Percentiles rank a stretch among this genome's conserved stretches.
phyloP scores from a whole-genome alignment of 441 rosid species.

The Arabidopsis hybrid region DNA sequence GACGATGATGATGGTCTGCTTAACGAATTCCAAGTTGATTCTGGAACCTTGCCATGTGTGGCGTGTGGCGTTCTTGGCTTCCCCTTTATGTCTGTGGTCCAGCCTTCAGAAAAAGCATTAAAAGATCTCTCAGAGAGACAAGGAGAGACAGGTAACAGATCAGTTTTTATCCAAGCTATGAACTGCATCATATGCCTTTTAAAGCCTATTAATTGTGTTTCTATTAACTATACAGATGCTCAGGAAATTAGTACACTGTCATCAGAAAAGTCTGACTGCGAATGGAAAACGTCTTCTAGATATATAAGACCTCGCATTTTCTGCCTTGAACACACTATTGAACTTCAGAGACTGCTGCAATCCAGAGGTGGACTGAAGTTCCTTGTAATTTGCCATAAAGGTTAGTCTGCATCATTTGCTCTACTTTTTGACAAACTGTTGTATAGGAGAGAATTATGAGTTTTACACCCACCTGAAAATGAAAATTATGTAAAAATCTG shows the following conservation, averaged over 20 bases:
- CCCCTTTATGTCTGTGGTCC: conserved; percentile 95
- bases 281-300: conserved; percentile 66
- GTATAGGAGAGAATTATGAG: conserved; percentile 3
- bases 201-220: conserved; percentile 29
- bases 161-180: conserved; percentile 5
- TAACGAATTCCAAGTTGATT: conserved; percentile 92
- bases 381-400: conserved; percentile 95
- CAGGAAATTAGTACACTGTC: conserved; percentile 45
- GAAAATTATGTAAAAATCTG: neutral
- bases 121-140: conserved; percentile 44
- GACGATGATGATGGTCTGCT: conserved; percentile 73
- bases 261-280: conserved; percentile 37
- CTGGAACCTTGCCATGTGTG: conserved; percentile 87
- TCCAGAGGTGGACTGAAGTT: conserved; percentile 83
- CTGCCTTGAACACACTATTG: conserved; percentile 94
- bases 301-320: conserved; percentile 85
- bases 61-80: conserved; percentile 99
- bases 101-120: conserved; percentile 67
- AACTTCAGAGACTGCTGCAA: conserved; percentile 72
- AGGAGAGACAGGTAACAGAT: conserved; percentile 39
- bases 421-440: conserved; percentile 10
- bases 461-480: neutral
- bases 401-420: conserved; percentile 49
- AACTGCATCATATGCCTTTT: conserved; percentile 28
- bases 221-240: conserved; percentile 39